Evolutionary conservation across 805 yeast genomes (phyloP), one percentile per base, ranked within the genome.

Genomic region (Ogataea salicorniae): DNA sequence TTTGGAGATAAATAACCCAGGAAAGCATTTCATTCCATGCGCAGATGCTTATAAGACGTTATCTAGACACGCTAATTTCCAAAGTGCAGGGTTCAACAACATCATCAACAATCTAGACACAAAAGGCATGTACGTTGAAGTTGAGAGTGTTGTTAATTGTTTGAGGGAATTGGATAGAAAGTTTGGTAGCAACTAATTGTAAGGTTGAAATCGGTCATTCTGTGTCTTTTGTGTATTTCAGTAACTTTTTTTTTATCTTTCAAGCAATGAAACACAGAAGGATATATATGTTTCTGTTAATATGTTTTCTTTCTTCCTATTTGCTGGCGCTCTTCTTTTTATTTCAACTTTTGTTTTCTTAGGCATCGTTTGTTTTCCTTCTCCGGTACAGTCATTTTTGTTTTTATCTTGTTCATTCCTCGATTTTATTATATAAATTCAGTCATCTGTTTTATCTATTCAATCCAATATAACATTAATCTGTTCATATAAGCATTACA

Each of bases 41-140:
- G 81, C 91, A 14, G 96, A 90, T 58, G 96, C 97, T 0, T 90
- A 88, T 68, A 85, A 83, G 66, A 87, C 96, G 2, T 74, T 91
- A 44, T 81, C 91, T 33, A 73, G 95, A 48, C 96, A 89, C 64
- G 84, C 84, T 58, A 80, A 82, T 55, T 88, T 88, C 67, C 76
- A 79, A 48, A 72, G 79, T 7, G 87, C 84, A 17, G 94, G 87
- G 52, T 80, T 88, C 59, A 79, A 85, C 46, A 78, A 82, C 2
- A 70, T 88, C 51, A 90, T 88, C 5, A 86, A 86, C 14, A 80
- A 84, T 56, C 73, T 89, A 54, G 80, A 84, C 31, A 86, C 95
- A 1, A 72, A 85, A 52, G 96, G 95, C 3, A 86, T 87, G 84
- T 88, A 84, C 58, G 95, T 90, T 41, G 97, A 90, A 60, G 95